Evolutionary conservation across 345 rosid species (phyloP), one percentile per base, ranked within the genome.

Genomic region (Rhodamnia rubescens): DNA sequence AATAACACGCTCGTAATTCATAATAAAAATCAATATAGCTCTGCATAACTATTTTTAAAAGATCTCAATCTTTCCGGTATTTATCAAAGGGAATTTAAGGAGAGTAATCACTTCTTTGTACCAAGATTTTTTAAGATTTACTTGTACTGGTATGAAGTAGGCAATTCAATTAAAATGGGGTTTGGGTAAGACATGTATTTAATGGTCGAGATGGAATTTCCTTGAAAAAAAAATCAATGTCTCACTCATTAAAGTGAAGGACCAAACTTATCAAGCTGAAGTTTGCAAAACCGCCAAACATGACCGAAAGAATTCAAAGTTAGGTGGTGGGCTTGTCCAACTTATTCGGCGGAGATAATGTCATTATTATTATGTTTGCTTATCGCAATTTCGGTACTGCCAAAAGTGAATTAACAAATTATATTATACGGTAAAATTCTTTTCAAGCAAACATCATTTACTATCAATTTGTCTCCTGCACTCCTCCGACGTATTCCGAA

Each of bases 151-250:
- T 32, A 29, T 29, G 21, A 61, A 61, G 0, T 0, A 7, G 22
- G 78, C 10, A 32, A 32, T 32, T 64, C 3, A 4, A 64, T 2
- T 64, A 8, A 64, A 40, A 16, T 1, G 20, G 24, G 15, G 44
- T 8, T 16, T 16, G 8, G 44, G 5, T 4, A 16, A 32, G 44
- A 64, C 10, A 8, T 8, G 22, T 16, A 64, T 32, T 32, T 4
- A 32, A 18, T 16, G 78, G 3, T 3, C 9, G 11, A 32, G 75
- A 61, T 61, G 75, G 16, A 1, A 0, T 3, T 29, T 29, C 18
- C 5, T 29, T 1, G 7, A 0, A 61, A 29, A 0, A 10, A 40
- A 16, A 8, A 20, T 4, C 18, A 32, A 69, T 13, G 20, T 32
- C 47, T 11, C 78, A 69, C 22, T 18, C 47, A 36, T 32, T 18